These are phyloP conservation scores for Daucus carota DNA, from an alignment of 129 eudicot species.

Conservation along the genomic window DNA sequence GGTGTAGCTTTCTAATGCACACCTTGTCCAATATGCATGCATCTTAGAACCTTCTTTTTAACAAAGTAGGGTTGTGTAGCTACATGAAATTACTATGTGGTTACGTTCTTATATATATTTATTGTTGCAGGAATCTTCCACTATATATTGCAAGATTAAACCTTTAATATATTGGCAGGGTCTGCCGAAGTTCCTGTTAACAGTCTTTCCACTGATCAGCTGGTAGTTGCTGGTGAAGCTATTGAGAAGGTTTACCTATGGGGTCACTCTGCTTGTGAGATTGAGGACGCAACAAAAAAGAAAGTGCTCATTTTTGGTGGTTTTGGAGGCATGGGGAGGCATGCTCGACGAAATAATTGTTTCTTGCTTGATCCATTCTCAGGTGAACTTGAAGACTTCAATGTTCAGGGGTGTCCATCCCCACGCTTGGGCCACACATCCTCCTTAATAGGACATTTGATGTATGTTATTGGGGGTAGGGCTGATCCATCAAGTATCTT, in stretches of 20 bases:
- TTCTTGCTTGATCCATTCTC: conserved; percentile 49
- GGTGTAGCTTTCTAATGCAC: neutral
- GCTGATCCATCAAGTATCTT: conserved; percentile 80
- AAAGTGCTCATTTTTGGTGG: conserved; percentile 77
- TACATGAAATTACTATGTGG: neutral
- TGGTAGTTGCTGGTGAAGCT: conserved; percentile 55
- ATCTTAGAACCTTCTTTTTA: neutral
- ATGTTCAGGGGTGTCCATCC: conserved; percentile 41
- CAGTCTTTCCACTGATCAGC: conserved; percentile 31
- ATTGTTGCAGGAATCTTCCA: conserved; percentile 37
- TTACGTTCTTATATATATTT: conserved; percentile 29
- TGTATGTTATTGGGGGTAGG: conserved; percentile 90
- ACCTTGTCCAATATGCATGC: neutral
- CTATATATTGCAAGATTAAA: conserved; percentile 36
- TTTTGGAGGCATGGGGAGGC: conserved; percentile 94
- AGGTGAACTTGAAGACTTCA: conserved; percentile 39
- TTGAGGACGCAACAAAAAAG: conserved; percentile 25
- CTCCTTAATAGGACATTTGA: conserved; percentile 51
- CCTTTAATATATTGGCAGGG: conserved; percentile 59
- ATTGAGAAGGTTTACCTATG: conserved; percentile 79
- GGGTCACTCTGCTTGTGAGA: conserved; percentile 83
- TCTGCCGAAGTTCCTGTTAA: conserved; percentile 29
- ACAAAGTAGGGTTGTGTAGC: neutral
- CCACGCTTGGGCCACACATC: conserved; percentile 91
- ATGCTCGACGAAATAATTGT: conserved; percentile 75